Evolutionary conservation across 768 basidiomycete genomes (phyloP).

Genomic region (Rhodotorula graminis): DNA sequence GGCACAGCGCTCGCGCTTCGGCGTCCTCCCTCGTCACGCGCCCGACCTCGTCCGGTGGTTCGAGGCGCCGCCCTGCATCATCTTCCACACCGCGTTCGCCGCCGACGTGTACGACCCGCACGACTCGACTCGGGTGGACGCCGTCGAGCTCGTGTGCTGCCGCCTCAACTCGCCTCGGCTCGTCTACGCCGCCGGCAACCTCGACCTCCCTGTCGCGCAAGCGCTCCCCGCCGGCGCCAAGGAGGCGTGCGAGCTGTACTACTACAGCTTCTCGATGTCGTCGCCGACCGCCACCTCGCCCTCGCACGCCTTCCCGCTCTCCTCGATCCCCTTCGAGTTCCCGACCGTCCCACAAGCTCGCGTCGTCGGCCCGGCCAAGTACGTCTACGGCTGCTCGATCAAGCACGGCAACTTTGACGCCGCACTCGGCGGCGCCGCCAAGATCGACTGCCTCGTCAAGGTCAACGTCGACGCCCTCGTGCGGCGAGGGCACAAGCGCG

Average conservation of each 20-base stretch:
- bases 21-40: slow-evolving; percentile 46
- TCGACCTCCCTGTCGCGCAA: slow-evolving; percentile 44
- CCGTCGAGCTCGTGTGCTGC: slow-evolving; percentile 47
- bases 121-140: slow-evolving; percentile 14
- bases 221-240: slow-evolving; percentile 39
- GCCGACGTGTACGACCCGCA: slow-evolving; percentile 44
- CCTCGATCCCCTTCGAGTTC: slow-evolving; percentile 50
- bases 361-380: slow-evolving; percentile 45
- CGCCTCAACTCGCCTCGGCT: slow-evolving; percentile 48
- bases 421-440: slow-evolving; percentile 48
- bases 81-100: slow-evolving; percentile 51
- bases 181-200: slow-evolving; percentile 49
- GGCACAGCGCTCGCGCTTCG: slow-evolving; percentile 46
- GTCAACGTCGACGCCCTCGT: slow-evolving; percentile 46
- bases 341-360: slow-evolving; percentile 44
- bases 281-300: slow-evolving; percentile 1
- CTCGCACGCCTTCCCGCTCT: slow-evolving; percentile 47
- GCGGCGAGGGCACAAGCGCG: slow-evolving; percentile 40
- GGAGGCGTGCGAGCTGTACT: slow-evolving; percentile 47
- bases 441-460: slow-evolving; percentile 51
- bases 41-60: slow-evolving; percentile 43
- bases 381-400: slow-evolving; percentile 50
- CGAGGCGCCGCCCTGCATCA: slow-evolving; percentile 46
- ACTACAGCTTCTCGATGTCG: slow-evolving; percentile 46
- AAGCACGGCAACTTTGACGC: slow-evolving; percentile 47